Evolutionary conservation across 2,329 filamentous ascomycete genomes (phyloP).

Genomic region (Stagonosporopsis tanaceti): DNA sequence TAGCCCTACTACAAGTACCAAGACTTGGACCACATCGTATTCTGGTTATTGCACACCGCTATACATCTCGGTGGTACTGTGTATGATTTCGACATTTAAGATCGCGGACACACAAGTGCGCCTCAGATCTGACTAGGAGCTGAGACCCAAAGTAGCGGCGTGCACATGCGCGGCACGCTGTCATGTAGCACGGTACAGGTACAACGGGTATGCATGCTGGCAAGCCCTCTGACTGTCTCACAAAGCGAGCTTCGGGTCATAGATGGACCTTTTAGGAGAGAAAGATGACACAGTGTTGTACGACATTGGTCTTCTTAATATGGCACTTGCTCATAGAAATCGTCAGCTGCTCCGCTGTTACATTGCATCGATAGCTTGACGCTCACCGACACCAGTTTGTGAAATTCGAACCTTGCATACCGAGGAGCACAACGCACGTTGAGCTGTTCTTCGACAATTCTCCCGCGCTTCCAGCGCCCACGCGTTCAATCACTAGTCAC

Average conservation of each 20-base stretch:
- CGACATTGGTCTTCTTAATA: not conserved
- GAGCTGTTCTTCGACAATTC: constrained; percentile 6
- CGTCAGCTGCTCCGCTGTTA: constrained; percentile 1
- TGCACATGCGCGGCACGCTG: constrained; percentile 20
- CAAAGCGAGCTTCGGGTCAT: not conserved
- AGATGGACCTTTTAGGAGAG: not conserved
- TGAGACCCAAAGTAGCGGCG: constrained; percentile 16
- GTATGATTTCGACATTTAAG: not conserved
- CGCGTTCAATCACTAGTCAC: constrained; percentile 4
- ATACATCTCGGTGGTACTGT: not conserved
- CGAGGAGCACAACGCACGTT: not conserved
- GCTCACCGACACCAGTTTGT: constrained; percentile 1
- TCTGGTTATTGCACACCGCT: not conserved
- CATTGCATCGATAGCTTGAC: constrained; percentile 12
- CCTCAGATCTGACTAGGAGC: constrained; percentile 7
- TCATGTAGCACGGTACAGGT: constrained; percentile 11
- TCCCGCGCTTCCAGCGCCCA: constrained; percentile 15
- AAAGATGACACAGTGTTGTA: constrained; percentile 2
- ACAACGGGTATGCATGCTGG: constrained; percentile 12
- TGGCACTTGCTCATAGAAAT: not conserved
- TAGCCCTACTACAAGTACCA: not conserved
- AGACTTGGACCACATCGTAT: not conserved
- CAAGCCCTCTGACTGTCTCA: constrained; percentile 1
- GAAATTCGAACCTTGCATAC: constrained; percentile 10
- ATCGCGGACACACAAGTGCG: constrained; percentile 1